These are phyloP conservation scores for Abrus precatorius DNA, from an alignment of 306 rosid genomes.

Conservation along the genomic window DNA sequence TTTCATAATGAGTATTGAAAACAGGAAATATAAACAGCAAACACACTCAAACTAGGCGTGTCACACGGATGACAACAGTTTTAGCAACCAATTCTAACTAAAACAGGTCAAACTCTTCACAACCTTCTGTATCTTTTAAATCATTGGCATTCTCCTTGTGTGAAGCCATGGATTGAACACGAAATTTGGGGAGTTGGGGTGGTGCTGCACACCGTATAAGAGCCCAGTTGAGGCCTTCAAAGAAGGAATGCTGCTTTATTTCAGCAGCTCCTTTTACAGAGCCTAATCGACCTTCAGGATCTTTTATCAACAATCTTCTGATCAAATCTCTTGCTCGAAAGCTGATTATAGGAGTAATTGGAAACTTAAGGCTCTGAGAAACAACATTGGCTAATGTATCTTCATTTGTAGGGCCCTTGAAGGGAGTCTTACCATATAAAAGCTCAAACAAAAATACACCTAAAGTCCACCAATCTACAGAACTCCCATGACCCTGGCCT, in stretches of 20 bases:
- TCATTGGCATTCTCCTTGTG: slow-evolving; percentile 58
- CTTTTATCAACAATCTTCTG: slow-evolving; percentile 72
- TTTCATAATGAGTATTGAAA: too few relatives aligned
- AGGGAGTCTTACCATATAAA: slow-evolving; percentile 84
- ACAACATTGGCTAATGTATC: slow-evolving; percentile 77
- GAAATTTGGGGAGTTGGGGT: slow-evolving; percentile 72
- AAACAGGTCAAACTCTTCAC: slow-evolving; percentile 70
- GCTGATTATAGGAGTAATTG: slow-evolving; percentile 72
- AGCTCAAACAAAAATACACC: slow-evolving; percentile 84
- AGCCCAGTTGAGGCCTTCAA: slow-evolving; percentile 92
- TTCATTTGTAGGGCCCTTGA: slow-evolving; percentile 75
- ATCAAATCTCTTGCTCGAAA: slow-evolving; percentile 82
- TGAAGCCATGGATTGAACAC: slow-evolving; percentile 45
- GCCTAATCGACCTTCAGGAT: slow-evolving; percentile 82
- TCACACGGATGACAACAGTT: slow-evolving; percentile 29
- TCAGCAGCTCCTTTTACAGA: slow-evolving; percentile 85
- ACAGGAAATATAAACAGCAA: too few relatives aligned
- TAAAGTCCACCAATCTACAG: slow-evolving; percentile 91
- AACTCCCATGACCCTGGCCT: slow-evolving; percentile 80
- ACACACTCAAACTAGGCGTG: neutral
- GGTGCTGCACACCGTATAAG: slow-evolving; percentile 79
- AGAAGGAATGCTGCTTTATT: slow-evolving; percentile 86
- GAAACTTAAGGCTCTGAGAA: slow-evolving; percentile 79
- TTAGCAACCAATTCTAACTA: slow-evolving; percentile 45
- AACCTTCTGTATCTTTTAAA: slow-evolving; percentile 60